phyloP scores from a whole-genome alignment of 1,284 basidiomycete species.

The Ganoderma meredithae region DNA sequence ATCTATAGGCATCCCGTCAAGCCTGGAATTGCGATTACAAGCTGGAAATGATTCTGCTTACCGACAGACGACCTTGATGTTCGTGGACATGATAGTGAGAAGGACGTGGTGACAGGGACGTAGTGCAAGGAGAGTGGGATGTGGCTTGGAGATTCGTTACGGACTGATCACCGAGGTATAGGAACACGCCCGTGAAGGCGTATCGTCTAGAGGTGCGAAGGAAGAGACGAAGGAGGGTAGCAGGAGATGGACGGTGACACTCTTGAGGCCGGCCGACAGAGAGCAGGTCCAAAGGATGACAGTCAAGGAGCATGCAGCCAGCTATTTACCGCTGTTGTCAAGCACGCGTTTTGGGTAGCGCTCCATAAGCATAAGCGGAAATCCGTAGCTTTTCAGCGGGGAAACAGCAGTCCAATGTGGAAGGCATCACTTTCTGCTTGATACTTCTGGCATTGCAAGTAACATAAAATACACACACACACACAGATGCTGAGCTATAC shows the following conservation, averaged over 20 bases:
- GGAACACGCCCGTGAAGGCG: slow-evolving; percentile 29
- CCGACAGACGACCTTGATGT: slow-evolving; percentile 97
- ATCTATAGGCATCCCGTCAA: slow-evolving; percentile 58
- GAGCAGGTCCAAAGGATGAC: slow-evolving; percentile 25
- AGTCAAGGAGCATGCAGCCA: slow-evolving; percentile 22
- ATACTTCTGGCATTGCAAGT: slow-evolving; percentile 18
- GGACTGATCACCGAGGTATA: slow-evolving; percentile 32
- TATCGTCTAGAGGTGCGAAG: slow-evolving; percentile 32
- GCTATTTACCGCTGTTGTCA: slow-evolving; percentile 42
- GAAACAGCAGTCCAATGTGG: neutral
- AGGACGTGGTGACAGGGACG: slow-evolving; percentile 17
- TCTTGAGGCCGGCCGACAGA: slow-evolving; percentile 18
- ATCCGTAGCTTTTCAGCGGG: slow-evolving; percentile 1
- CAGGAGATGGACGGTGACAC: slow-evolving; percentile 28
- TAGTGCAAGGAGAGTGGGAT: slow-evolving; percentile 30
- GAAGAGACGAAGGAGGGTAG: slow-evolving; percentile 27
- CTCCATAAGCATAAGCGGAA: slow-evolving; percentile 26
- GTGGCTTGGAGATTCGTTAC: slow-evolving; percentile 20
- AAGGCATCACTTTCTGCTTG: neutral
- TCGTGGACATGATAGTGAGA: slow-evolving; percentile 68
- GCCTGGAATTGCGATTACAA: slow-evolving; percentile 3
- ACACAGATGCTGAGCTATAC: slow-evolving; percentile 22
- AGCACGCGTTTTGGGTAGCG: slow-evolving; percentile 35
- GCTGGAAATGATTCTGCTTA: slow-evolving; percentile 45
- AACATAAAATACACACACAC: slow-evolving; percentile 28